phyloP scores from a whole-genome alignment of 257 asterid genomes.

The Salvia hispanica region DNA sequence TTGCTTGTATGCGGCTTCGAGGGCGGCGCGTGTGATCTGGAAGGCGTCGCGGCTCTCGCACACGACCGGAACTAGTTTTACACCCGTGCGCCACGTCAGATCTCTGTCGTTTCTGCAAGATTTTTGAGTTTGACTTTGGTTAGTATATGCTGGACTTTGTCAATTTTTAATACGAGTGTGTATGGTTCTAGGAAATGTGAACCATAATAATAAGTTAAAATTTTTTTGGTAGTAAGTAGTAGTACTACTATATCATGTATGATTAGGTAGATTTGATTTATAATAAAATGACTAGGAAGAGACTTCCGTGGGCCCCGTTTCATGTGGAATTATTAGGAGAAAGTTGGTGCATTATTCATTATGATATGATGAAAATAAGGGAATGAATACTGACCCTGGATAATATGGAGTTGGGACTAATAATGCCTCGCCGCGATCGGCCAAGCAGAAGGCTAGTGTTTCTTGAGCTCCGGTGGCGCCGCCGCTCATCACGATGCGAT shows the following conservation, averaged over 20 bases:
- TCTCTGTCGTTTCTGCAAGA: constrained; percentile 74
- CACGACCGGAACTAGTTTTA: constrained; percentile 60
- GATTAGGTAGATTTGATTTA: constrained; percentile 12
- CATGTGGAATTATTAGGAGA: not conserved
- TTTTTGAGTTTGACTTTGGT: not conserved
- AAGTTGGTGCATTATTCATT: no score
- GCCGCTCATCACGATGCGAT: constrained; percentile 79
- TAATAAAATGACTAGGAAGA: constrained; percentile 19
- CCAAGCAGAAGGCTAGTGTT: constrained; percentile 76
- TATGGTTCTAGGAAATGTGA: not conserved
- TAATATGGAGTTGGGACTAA: constrained; percentile 86
- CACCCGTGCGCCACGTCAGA: constrained; percentile 78
- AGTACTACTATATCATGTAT: not conserved
- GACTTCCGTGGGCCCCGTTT: constrained; percentile 21
- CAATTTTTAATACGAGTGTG: no score
- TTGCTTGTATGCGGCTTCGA: constrained; percentile 59
- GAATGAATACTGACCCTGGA: constrained; percentile 57
- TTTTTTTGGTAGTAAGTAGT: no score
- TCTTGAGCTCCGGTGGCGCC: constrained; percentile 95
- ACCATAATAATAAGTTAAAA: no score
- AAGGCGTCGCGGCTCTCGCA: constrained; percentile 67
- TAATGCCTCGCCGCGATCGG: constrained; percentile 81
- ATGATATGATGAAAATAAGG: no score
- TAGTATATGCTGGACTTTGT: not conserved
- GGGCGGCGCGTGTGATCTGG: constrained; percentile 59